Evolutionary conservation across 345 rosid genomes (phyloP).

Genomic region (Eucalyptus virginea): DNA sequence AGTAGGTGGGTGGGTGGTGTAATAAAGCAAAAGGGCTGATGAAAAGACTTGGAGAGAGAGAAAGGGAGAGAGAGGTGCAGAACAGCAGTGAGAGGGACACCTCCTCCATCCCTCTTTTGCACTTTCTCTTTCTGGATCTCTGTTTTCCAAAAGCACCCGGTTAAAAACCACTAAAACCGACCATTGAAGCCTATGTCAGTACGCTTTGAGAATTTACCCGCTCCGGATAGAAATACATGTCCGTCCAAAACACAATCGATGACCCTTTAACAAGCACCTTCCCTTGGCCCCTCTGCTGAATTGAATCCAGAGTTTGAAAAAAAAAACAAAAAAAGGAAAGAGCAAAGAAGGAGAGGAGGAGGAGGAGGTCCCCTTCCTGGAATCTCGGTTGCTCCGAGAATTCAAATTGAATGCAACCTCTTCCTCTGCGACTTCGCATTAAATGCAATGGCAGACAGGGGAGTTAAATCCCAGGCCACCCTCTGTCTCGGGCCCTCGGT

Average conservation of each 20-base stretch:
- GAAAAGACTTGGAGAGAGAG: not conserved
- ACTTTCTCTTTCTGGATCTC: not conserved
- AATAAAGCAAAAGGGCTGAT: not conserved
- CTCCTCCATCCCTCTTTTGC: not conserved
- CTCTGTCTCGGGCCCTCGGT: not conserved
- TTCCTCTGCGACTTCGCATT: not conserved
- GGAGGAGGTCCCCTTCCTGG: not conserved
- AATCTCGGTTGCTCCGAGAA: not conserved
- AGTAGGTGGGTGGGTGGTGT: not conserved
- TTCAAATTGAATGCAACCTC: not conserved
- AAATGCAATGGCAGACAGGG: not conserved
- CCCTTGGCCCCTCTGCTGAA: not conserved
- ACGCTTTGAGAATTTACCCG: not conserved
- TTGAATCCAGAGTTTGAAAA: not conserved
- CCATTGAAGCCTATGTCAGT: not conserved
- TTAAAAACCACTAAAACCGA: not conserved
- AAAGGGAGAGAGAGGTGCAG: not conserved
- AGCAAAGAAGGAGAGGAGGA: not conserved
- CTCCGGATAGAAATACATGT: not conserved
- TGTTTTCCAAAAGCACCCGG: not conserved
- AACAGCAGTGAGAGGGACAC: not conserved
- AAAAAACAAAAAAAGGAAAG: accelerated
- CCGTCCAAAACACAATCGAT: not conserved
- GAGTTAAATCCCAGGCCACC: not conserved
- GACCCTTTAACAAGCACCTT: not conserved